Evolutionary conservation across 345 rosid species (phyloP).

Genomic region (Durio zibethinus): DNA sequence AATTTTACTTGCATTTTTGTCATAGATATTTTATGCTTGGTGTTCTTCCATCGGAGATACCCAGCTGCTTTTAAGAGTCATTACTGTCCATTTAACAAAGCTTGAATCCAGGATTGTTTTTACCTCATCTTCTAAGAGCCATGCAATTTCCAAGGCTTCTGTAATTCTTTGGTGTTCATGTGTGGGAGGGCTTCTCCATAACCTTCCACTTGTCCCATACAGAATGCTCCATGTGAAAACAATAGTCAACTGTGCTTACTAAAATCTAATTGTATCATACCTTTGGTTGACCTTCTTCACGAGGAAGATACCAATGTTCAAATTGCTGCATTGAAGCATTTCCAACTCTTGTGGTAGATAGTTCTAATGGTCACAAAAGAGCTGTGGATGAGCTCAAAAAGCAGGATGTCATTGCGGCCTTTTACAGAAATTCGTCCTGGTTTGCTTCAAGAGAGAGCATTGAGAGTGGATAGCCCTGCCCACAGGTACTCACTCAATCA

Average conservation of each 20-base stretch:
- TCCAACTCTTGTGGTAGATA: conserved; percentile 33
- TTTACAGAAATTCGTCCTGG: conserved; percentile 37
- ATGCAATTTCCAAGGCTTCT: conserved; percentile 27
- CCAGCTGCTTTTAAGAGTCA: conserved; percentile 21
- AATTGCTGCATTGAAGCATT: conserved; percentile 39
- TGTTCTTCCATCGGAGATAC: conserved; percentile 20
- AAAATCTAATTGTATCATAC: conserved; percentile 31
- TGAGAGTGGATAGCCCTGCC: conserved; percentile 35
- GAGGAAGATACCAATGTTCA: conserved; percentile 34
- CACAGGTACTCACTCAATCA: conserved; percentile 32
- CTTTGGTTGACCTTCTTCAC: conserved; percentile 31
- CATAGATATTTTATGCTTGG: background rate
- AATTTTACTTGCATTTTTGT: background rate
- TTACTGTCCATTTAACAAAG: conserved; percentile 34
- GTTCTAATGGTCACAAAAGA: conserved; percentile 22
- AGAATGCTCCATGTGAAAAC: conserved; percentile 29
- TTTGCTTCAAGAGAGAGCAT: conserved; percentile 34
- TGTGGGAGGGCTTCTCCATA: conserved; percentile 27
- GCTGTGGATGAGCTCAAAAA: conserved; percentile 33
- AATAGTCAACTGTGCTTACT: conserved; percentile 33
- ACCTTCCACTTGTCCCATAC: conserved; percentile 33
- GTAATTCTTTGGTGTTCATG: conserved; percentile 24
- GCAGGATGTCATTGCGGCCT: conserved; percentile 21
- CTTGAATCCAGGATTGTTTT: conserved; percentile 30
- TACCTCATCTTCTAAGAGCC: conserved; percentile 30